Percentiles rank a stretch among this genome's conserved stretches.
Conservation (phyloP, 2,329 filamentous ascomycete genomes). For the Sclerotinia trifoliorum region DNA sequence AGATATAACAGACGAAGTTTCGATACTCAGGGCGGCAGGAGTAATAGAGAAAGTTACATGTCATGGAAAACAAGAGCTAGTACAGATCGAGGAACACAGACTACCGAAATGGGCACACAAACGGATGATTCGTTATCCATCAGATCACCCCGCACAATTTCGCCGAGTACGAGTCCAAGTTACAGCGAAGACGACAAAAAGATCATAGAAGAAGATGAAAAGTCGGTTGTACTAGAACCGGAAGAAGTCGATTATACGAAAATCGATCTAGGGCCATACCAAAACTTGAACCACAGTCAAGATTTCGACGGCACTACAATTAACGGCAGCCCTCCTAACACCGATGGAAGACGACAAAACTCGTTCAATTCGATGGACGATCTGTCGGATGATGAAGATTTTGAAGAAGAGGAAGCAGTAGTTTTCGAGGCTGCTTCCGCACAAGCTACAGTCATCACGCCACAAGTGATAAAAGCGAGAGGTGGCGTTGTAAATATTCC, state of each 20-base stretch:
- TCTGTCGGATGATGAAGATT: constrained; percentile 49
- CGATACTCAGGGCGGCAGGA: constrained; percentile 61
- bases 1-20: constrained; percentile 62
- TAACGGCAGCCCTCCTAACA: constrained; percentile 39
- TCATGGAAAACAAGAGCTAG: constrained; percentile 53
- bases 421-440: constrained; percentile 65
- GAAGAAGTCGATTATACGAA: constrained; percentile 60
- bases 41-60: constrained; percentile 73
- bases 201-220: constrained; percentile 36
- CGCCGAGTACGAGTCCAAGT: constrained; percentile 51
- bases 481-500: constrained; percentile 82
- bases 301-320: constrained; percentile 39
- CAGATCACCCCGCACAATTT: constrained; percentile 44
- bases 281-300: constrained; percentile 33
- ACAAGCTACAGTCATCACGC: constrained; percentile 57
- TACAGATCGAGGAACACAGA: constrained; percentile 65
- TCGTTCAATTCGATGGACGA: constrained; percentile 45
- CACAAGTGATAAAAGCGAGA: constrained; percentile 53
- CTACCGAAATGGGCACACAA: constrained; percentile 63
- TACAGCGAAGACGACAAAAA: constrained; percentile 44
- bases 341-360: constrained; percentile 39
- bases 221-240: constrained; percentile 46
- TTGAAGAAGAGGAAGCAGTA: constrained; percentile 57
- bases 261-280: constrained; percentile 51
- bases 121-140: constrained; percentile 48